Evolutionary conservation across 768 basidiomycete genomes (phyloP).

Genomic region (Rhodosporidiobolus sp.): DNA sequence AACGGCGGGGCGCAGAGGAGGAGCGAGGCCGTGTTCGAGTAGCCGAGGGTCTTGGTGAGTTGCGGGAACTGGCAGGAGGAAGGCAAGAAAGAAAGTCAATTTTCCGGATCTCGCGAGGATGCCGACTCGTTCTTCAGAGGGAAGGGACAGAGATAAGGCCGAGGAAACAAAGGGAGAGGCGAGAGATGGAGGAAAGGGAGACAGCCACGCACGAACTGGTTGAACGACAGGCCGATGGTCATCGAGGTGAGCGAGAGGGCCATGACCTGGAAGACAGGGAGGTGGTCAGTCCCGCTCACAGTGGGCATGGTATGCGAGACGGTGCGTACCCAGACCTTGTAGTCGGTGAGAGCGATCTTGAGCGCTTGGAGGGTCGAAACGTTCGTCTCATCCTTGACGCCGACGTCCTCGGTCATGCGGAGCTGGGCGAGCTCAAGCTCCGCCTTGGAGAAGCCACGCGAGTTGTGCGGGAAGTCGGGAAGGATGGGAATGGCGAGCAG

Average conservation of each 20-base stretch:
- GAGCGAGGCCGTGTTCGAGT: slow-evolving; percentile 43
- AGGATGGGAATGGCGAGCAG: slow-evolving; percentile 60
- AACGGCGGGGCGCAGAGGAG: slow-evolving; percentile 48
- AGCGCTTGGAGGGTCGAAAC: slow-evolving; percentile 12
- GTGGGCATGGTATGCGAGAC: no score
- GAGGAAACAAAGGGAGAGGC: no score
- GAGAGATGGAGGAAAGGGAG: not conserved
- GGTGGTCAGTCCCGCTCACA: not conserved
- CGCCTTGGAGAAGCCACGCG: slow-evolving; percentile 40
- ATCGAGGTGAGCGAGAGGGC: slow-evolving; percentile 21
- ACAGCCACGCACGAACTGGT: slow-evolving; percentile 14
- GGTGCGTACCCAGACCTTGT: slow-evolving; percentile 27
- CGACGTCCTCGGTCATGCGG: slow-evolving; percentile 47
- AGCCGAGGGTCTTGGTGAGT: slow-evolving; percentile 46
- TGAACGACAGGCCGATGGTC: slow-evolving; percentile 33
- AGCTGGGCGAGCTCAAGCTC: slow-evolving; percentile 46
- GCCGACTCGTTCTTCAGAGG: no score
- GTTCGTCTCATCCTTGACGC: slow-evolving; percentile 40
- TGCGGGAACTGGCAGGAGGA: not conserved
- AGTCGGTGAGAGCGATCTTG: slow-evolving; percentile 28
- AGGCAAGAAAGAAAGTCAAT: slow-evolving; percentile 38
- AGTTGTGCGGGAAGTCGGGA: slow-evolving; percentile 62
- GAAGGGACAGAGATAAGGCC: no score
- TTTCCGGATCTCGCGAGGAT: no score
- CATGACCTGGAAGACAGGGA: slow-evolving; percentile 20